These are phyloP conservation scores for Boletus tomentosulus DNA, from an alignment of 768 basidiomycete genomes.

Conservation along the genomic window DNA sequence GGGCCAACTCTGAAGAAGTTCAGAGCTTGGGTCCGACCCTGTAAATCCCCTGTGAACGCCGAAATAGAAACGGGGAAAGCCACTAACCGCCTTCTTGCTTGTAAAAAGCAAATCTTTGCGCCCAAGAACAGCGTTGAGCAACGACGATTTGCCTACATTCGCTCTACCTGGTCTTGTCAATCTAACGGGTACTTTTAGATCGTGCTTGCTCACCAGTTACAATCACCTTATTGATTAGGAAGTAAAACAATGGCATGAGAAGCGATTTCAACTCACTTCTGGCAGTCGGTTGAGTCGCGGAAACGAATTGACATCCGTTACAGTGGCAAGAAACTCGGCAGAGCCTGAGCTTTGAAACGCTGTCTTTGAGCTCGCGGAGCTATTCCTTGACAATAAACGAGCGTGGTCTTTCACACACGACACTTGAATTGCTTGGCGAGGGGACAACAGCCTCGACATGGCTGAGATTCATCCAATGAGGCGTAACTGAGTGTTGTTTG, in stretches of 20 bases:
- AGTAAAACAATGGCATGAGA: neutral
- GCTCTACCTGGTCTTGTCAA: constrained; percentile 52
- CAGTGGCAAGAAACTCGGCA: constrained; percentile 28
- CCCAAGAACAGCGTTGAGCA: constrained; percentile 66
- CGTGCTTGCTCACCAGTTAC: constrained; percentile 23
- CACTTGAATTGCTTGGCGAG: neutral
- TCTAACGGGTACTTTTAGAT: neutral
- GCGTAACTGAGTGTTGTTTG: constrained; percentile 12
- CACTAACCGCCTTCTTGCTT: constrained; percentile 67
- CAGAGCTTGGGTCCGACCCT: constrained; percentile 71
- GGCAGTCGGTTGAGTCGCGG: constrained; percentile 18
- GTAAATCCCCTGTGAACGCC: neutral
- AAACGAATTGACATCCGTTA: constrained; percentile 14
- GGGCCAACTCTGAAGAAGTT: constrained; percentile 73
- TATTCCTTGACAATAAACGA: constrained; percentile 3
- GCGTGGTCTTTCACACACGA: neutral
- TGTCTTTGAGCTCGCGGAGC: constrained; percentile 9
- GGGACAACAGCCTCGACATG: constrained; percentile 16
- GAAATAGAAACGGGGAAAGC: neutral
- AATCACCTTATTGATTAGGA: constrained; percentile 14
- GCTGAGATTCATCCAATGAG: neutral
- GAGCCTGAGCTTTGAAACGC: constrained; percentile 23
- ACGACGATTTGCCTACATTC: constrained; percentile 72
- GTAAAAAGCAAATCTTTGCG: constrained; percentile 53
- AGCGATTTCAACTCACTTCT: constrained; percentile 21